Evolutionary conservation across 164 flowering plant species (phyloP).

Genomic region (Santalum album): DNA sequence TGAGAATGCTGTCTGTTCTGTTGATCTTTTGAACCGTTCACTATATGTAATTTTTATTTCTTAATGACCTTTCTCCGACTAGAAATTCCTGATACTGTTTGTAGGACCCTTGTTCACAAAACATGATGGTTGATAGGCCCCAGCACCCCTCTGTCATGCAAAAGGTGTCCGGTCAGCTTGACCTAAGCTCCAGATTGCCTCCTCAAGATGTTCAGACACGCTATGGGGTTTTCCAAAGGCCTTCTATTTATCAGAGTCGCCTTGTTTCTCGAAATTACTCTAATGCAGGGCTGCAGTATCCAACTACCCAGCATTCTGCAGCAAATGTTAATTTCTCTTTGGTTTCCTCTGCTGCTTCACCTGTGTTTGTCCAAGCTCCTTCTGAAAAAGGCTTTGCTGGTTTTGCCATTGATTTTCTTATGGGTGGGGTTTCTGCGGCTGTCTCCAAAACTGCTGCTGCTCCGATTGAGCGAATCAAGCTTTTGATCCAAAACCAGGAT

Average conservation of each 20-base stretch:
- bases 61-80: no score
- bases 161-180: constrained; percentile 44
- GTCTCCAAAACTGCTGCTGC: constrained; percentile 87
- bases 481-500: constrained; percentile 84
- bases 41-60: no score
- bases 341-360: constrained; percentile 29
- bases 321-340: constrained; percentile 24
- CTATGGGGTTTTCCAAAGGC: constrained; percentile 25
- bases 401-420: constrained; percentile 67
- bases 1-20: no score
- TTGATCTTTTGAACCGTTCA: no score
- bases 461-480: constrained; percentile 86
- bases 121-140: constrained; percentile 37
- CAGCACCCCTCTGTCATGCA: constrained; percentile 39
- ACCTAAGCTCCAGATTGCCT: constrained; percentile 31
- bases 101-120: constrained; percentile 9
- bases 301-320: constrained; percentile 18
- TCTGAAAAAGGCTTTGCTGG: constrained; percentile 49
- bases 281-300: constrained; percentile 47
- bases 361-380: constrained; percentile 63
- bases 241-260: constrained; percentile 27
- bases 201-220: constrained; percentile 21
- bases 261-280: constrained; percentile 30
- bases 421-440: constrained; percentile 92
- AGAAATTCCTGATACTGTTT: no score